phyloP scores from a whole-genome alignment of 2,329 filamentous ascomycete genomes.

The Xylaria sp. region DNA sequence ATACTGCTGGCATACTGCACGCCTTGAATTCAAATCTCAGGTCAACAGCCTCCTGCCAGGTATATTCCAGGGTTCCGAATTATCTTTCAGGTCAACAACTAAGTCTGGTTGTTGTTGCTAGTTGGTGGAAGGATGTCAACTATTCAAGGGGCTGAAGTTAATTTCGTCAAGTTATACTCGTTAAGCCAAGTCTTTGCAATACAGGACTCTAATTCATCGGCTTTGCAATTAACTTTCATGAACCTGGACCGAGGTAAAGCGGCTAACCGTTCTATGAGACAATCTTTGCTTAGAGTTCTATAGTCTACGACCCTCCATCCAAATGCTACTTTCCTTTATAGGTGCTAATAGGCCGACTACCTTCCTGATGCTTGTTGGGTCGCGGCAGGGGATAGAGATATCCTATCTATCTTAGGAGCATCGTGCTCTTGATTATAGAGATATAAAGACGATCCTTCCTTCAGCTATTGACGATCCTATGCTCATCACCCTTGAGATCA shows the following conservation, averaged over 20 bases:
- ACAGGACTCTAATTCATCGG: not conserved
- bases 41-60: not conserved
- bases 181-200: not conserved
- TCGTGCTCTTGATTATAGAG: not conserved
- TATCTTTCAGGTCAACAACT: conserved; percentile 2
- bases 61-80: not conserved
- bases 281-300: conserved; percentile 6
- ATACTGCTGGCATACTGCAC: conserved; percentile 3
- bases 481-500: conserved; percentile 29
- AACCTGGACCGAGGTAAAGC: conserved; percentile 7
- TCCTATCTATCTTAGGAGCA: conserved; percentile 15
- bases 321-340: conserved; percentile 32
- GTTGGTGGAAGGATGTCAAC: not conserved
- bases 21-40: not conserved
- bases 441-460: conserved; percentile 29
- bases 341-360: conserved; percentile 25
- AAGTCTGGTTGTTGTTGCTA: not conserved
- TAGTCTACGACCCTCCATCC: conserved; percentile 2
- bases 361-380: conserved; percentile 25
- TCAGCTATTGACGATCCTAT: conserved; percentile 20
- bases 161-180: conserved; percentile 4
- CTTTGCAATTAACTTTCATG: not conserved
- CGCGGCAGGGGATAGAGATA: conserved; percentile 6
- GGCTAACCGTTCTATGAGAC: conserved; percentile 14
- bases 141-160: not conserved